These are phyloP conservation scores for Tylopilus vinaceipallidus DNA, from an alignment of 768 basidiomycete species.

Conservation along the genomic window DNA sequence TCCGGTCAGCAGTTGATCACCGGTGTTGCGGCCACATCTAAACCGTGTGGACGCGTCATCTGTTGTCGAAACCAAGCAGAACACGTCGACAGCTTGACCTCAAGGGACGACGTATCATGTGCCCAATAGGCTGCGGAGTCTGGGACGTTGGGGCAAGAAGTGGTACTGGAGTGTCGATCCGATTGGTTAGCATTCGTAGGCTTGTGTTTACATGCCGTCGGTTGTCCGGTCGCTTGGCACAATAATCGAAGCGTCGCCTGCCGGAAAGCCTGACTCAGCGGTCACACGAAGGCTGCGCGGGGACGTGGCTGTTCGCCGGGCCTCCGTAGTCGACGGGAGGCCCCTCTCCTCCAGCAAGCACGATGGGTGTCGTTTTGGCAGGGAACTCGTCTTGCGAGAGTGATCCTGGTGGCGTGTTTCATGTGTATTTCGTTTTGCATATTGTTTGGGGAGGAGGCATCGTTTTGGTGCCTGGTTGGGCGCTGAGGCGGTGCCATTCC, in stretches of 20 bases:
- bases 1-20: constrained; percentile 13
- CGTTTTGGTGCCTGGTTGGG: constrained; percentile 3
- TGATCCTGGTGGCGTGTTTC: neutral
- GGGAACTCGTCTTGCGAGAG: neutral
- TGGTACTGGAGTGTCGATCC: no score
- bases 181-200: constrained; percentile 12
- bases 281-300: no score
- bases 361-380: neutral
- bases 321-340: constrained; percentile 20
- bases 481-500: constrained; percentile 21
- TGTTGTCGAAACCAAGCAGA: neutral
- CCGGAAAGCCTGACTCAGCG: no score
- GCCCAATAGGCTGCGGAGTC: neutral
- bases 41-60: neutral
- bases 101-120: no score
- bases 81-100: neutral
- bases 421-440: neutral
- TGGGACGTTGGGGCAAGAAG: neutral
- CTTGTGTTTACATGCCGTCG: constrained; percentile 14
- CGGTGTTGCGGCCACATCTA: neutral
- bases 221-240: constrained; percentile 1
- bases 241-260: neutral
- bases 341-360: neutral
- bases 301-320: neutral
- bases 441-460: neutral